These are phyloP conservation scores for Rhipidocladum racemiflorum DNA, from an alignment of 176 grass and related monocot genomes.

Conservation along the genomic window DNA sequence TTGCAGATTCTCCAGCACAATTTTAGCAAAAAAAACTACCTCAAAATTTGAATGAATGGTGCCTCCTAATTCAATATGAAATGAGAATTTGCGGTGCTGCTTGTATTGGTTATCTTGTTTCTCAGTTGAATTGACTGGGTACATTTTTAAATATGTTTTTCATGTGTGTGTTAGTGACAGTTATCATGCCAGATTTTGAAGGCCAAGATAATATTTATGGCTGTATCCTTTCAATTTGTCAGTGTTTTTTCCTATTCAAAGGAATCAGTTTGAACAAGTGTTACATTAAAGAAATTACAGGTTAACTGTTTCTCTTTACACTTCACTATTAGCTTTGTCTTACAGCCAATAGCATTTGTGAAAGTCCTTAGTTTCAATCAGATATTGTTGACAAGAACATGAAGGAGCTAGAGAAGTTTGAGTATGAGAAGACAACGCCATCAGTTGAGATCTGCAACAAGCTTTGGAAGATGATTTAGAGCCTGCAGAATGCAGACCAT, in stretches of 20 bases:
- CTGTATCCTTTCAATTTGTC: slow-evolving; percentile 69
- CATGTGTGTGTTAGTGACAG: slow-evolving; percentile 77
- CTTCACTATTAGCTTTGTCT: slow-evolving; percentile 9
- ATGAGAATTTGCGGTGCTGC: not conserved
- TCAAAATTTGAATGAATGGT: not conserved
- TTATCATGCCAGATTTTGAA: slow-evolving; percentile 67
- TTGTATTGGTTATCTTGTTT: slow-evolving; percentile 8
- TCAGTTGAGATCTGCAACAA: slow-evolving; percentile 49
- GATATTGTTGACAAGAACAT: slow-evolving; percentile 60
- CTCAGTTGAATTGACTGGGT: slow-evolving; percentile 9
- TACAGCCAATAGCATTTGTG: not conserved
- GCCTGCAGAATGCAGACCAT: not conserved
- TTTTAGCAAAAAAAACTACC: not conserved
- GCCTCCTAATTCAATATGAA: not conserved
- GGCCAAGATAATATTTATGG: slow-evolving; percentile 64
- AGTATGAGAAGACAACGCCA: slow-evolving; percentile 44
- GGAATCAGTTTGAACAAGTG: not conserved
- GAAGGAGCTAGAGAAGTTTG: slow-evolving; percentile 50
- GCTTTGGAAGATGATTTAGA: slow-evolving; percentile 63
- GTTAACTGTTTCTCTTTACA: not conserved
- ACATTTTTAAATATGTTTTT: slow-evolving; percentile 46
- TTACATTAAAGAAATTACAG: not conserved
- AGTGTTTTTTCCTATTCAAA: not conserved
- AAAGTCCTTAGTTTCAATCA: slow-evolving; percentile 45
- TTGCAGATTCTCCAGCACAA: not conserved